These are phyloP conservation scores for Fagus crenata DNA, from an alignment of 306 rosid species.

Conservation along the genomic window DNA sequence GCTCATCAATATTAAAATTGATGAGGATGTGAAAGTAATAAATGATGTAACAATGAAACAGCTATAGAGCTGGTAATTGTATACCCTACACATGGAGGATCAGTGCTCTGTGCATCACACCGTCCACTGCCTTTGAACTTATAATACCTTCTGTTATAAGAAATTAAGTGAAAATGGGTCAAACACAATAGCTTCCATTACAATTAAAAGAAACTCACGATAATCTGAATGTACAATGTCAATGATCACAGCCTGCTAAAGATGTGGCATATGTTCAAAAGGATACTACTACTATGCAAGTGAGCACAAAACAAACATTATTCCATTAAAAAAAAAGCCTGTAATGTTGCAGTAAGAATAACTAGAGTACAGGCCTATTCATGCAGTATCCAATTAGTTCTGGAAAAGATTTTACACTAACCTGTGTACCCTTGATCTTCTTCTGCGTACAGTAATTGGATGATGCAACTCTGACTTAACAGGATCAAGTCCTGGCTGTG, in stretches of 20 bases:
- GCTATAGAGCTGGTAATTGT: neutral
- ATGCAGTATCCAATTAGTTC: neutral
- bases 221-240: neutral
- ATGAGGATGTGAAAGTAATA: constrained; percentile 1
- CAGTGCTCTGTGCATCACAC: constrained; percentile 64
- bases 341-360: neutral
- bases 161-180: neutral
- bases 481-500: constrained; percentile 96
- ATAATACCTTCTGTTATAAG: constrained; percentile 67
- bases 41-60: constrained; percentile 17
- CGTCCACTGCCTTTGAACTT: constrained; percentile 70
- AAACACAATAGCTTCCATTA: neutral
- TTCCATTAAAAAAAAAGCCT: neutral
- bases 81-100: constrained; percentile 92
- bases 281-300: neutral
- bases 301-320: neutral
- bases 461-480: constrained; percentile 82
- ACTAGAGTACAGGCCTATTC: neutral
- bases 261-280: neutral
- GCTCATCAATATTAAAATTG: constrained; percentile 14
- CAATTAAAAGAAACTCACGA: neutral
- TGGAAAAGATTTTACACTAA: constrained; percentile 24
- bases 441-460: constrained; percentile 65
- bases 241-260: neutral
- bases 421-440: constrained; percentile 82